These are phyloP conservation scores for Hericium erinaceus DNA, from an alignment of 768 basidiomycete species.

Conservation along the genomic window DNA sequence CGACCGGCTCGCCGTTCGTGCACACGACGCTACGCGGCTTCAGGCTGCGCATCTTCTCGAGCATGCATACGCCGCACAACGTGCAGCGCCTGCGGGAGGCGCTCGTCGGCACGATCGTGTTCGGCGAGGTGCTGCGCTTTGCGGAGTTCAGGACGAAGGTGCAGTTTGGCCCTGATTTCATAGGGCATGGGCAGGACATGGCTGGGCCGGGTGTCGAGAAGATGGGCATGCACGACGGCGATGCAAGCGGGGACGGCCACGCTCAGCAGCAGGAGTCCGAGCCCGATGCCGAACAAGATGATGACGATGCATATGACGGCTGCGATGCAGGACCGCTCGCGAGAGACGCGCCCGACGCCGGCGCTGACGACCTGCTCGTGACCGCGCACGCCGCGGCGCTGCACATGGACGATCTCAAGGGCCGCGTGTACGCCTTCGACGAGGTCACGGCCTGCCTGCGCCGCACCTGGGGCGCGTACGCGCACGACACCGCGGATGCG, in stretches of 20 bases:
- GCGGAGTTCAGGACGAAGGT: conserved; percentile 29
- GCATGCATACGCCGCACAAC: conserved; percentile 29
- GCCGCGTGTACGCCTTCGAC: conserved; percentile 32
- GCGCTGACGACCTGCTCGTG: conserved; percentile 26
- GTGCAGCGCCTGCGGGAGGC: conserved; percentile 27
- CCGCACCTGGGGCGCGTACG: conserved; percentile 24
- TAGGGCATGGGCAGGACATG: neutral
- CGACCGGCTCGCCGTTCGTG: conserved; percentile 28
- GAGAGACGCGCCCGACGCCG: neutral
- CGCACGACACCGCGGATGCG: no score
- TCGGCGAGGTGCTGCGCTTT: conserved; percentile 31
- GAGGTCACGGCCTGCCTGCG: conserved; percentile 29
- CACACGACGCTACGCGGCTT: conserved; percentile 28
- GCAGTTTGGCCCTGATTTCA: conserved; percentile 14
- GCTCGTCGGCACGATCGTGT: conserved; percentile 28
- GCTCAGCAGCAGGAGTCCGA: no score
- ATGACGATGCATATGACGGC: neutral
- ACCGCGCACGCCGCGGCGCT: conserved; percentile 23
- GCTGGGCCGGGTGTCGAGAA: conserved; percentile 1
- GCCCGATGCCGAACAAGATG: no score
- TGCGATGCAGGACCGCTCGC: neutral
- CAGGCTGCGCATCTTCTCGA: conserved; percentile 24
- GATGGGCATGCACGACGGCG: neutral
- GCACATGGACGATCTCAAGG: conserved; percentile 27
- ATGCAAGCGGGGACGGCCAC: neutral